Conservation (phyloP, 225 moss, liverwort and hornwort genomes). For the Pseudisothecium myosuroides region DNA sequence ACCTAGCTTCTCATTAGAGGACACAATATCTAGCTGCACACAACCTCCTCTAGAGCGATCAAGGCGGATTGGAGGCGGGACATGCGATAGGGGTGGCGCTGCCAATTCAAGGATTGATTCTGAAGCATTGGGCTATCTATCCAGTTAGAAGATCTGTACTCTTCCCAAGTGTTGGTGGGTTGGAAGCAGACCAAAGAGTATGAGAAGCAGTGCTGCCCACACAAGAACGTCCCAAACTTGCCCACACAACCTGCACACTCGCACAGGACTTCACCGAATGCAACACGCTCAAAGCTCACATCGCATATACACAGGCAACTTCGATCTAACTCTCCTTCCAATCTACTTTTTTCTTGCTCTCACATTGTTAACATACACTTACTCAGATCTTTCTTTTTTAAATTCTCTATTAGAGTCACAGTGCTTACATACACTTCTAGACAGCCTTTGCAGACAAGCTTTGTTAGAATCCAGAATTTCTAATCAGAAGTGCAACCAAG, state of each 20-base stretch:
- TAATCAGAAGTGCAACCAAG: not conserved
- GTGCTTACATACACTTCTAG: not conserved
- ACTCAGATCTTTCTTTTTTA: not conserved
- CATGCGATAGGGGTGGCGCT: not conserved
- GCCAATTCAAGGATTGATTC: not conserved
- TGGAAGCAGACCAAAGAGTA: not conserved
- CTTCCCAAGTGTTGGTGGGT: not conserved
- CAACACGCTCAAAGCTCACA: not conserved
- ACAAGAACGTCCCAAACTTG: not conserved
- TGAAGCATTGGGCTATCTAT: not conserved
- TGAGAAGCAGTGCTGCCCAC: not conserved
- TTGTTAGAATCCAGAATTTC: not conserved
- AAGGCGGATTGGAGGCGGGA: not conserved
- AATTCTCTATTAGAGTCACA: not conserved
- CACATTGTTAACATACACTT: not conserved
- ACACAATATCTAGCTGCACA: not conserved
- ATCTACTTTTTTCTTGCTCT: not conserved
- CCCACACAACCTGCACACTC: not conserved
- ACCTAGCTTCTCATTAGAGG: not conserved
- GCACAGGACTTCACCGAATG: not conserved
- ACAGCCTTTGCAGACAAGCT: not conserved
- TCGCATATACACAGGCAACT: not conserved
- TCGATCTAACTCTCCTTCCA: not conserved
- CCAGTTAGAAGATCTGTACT: not conserved
- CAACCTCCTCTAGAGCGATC: not conserved